Percentiles rank a stretch among this genome's conserved stretches.
phyloP scores from a whole-genome alignment of 208 protist species.

The Kentomonas sorsogonicus region DNA sequence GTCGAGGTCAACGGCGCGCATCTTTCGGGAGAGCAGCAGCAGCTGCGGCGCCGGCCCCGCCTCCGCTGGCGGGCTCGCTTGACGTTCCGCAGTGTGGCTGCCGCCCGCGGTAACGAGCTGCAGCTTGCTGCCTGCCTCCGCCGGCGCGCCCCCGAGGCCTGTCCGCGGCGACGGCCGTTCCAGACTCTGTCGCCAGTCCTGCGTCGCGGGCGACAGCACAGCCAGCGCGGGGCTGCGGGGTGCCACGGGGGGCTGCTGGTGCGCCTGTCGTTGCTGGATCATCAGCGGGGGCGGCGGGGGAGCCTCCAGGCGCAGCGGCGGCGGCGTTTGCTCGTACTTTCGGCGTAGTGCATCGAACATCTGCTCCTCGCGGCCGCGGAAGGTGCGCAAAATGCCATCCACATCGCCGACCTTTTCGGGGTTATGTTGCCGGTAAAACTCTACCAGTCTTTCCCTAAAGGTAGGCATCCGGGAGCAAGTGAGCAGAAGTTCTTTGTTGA shows the following conservation, averaged over 20 bases:
- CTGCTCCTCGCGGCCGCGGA: conserved; percentile 40
- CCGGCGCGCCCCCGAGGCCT: background rate
- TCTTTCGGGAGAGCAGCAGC: conserved; percentile 13
- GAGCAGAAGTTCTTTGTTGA: background rate
- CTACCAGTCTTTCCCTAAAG: too few species aligned
- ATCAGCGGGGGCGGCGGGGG: background rate
- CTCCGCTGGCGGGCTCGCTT: background rate
- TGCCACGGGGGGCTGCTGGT: background rate
- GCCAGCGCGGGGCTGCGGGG: background rate
- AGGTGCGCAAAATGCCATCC: conserved; percentile 33
- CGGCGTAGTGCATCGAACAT: conserved; percentile 36
- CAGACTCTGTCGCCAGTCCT: background rate
- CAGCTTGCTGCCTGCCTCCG: background rate
- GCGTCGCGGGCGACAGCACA: background rate
- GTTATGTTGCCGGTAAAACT: conserved; percentile 59
- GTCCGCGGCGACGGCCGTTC: background rate
- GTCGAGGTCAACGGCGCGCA: too few species aligned
- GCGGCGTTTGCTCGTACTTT: conserved; percentile 24
- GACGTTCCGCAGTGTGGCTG: too few species aligned
- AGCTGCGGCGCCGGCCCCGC: background rate
- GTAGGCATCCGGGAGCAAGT: too few species aligned
- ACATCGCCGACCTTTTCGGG: conserved; percentile 46
- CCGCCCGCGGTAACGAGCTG: background rate
- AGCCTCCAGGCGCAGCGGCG: background rate
- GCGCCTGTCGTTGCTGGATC: too few species aligned